Conservation (phyloP, 371 early-diverging fungal species). For the Mucor mucedo region DNA sequence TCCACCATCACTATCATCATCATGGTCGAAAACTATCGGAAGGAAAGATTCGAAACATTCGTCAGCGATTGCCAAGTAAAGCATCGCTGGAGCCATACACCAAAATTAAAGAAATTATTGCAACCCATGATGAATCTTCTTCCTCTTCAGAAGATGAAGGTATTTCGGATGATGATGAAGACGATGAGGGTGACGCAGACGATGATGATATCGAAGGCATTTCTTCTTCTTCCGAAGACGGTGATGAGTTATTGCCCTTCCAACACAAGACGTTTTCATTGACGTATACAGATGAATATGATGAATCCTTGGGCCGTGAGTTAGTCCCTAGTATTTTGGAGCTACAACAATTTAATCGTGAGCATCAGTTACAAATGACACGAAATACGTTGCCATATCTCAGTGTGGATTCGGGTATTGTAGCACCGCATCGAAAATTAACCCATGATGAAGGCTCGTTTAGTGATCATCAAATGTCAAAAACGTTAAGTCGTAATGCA, state of each 20-base stretch:
- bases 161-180: slow-evolving; percentile 45
- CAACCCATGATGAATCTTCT: slow-evolving; percentile 47
- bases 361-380: slow-evolving; percentile 34
- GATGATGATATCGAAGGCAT: background rate
- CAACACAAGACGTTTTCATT: slow-evolving; percentile 54
- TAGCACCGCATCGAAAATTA: background rate
- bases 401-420: slow-evolving; percentile 35
- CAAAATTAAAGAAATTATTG: slow-evolving; percentile 58
- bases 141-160: slow-evolving; percentile 51
- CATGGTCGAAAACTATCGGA: slow-evolving; percentile 16
- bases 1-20: slow-evolving; percentile 13
- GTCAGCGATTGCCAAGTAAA: slow-evolving; percentile 49
- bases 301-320: slow-evolving; percentile 63
- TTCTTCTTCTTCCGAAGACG: background rate
- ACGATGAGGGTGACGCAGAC: slow-evolving; percentile 14
- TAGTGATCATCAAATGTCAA: background rate
- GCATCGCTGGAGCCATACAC: slow-evolving; percentile 65
- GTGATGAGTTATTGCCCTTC: slow-evolving; percentile 16
- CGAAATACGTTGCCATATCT: slow-evolving; percentile 34
- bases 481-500: background rate
- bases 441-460: background rate
- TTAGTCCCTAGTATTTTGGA: slow-evolving; percentile 38
- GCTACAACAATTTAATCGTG: slow-evolving; percentile 31
- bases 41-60: slow-evolving; percentile 31
- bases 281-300: slow-evolving; percentile 66